A percentile compares a stretch with the other conserved stretches of the same genome.
Evolutionary conservation across 1,139 yeast genomes (phyloP).

Genomic region (Hemisphaericaspora xylanilytica): DNA sequence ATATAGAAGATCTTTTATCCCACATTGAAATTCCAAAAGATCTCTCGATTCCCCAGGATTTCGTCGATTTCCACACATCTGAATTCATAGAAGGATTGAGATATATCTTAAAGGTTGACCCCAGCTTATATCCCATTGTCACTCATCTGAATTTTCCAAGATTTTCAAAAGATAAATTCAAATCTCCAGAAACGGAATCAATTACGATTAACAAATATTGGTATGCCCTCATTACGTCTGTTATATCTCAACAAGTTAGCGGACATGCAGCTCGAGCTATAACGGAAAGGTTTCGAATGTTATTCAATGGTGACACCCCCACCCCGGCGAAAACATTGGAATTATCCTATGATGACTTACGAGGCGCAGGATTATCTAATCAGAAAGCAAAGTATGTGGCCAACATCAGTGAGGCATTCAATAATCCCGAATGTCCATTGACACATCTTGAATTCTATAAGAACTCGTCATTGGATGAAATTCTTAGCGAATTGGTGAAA

Average conservation of each 20-base stretch:
- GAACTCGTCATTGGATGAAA: constrained; percentile 39
- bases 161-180: constrained; percentile 20
- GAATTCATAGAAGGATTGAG: constrained; percentile 44
- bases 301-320: constrained; percentile 46
- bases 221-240: constrained; percentile 39
- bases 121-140: constrained; percentile 36
- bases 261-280: constrained; percentile 80
- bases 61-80: constrained; percentile 39
- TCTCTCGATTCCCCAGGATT: constrained; percentile 38
- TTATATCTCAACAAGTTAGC: constrained; percentile 80
- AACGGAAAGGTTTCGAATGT: constrained; percentile 40
- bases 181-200: constrained; percentile 7
- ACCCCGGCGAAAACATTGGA: constrained; percentile 48
- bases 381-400: constrained; percentile 66
- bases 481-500: constrained; percentile 52
- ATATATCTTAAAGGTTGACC: constrained; percentile 42
- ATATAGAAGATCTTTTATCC: constrained; percentile 29
- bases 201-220: constrained; percentile 38
- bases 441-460: constrained; percentile 39
- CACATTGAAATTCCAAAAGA: constrained; percentile 28
- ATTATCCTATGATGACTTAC: constrained; percentile 45
- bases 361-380: constrained; percentile 67
- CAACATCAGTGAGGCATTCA: constrained; percentile 59
- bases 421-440: constrained; percentile 34
- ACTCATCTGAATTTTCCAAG: constrained; percentile 30